Percentiles rank a stretch among this genome's conserved stretches.
Evolutionary conservation across 257 asterid genomes (phyloP).

Genomic region (Prunella vulgaris): DNA sequence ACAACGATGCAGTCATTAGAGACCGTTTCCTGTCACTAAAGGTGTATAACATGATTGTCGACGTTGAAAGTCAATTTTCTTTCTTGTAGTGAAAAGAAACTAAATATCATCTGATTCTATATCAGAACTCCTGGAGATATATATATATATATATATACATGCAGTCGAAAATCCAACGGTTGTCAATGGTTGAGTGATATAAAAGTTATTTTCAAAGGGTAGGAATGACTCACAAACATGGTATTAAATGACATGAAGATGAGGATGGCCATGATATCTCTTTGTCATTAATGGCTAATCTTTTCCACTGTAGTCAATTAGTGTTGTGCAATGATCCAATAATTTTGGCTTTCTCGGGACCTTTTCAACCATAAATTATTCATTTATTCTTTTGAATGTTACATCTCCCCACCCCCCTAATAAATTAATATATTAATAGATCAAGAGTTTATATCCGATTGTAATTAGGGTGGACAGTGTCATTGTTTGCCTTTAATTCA

Average conservation of each 20-base stretch:
- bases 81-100: too few species aligned
- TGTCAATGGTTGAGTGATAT: not conserved
- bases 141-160: too few species aligned
- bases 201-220: not conserved
- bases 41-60: too few species aligned
- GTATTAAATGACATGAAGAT: constrained; percentile 6
- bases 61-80: too few species aligned
- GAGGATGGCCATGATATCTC: not conserved
- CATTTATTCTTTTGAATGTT: not conserved
- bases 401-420: not conserved
- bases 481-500: not conserved
- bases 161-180: not conserved
- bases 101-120: too few species aligned
- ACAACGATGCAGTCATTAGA: too few species aligned
- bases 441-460: not conserved
- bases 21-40: too few species aligned
- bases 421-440: not conserved
- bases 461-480: not conserved
- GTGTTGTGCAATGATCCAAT: not conserved
- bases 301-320: not conserved
- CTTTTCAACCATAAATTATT: not conserved
- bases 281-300: not conserved
- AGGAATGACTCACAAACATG: not conserved
- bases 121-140: not conserved
- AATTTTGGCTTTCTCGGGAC: not conserved